These are phyloP conservation scores for Neurospora sp. DNA, from an alignment of 495 filamentous ascomycete genomes.

Conservation along the genomic window DNA sequence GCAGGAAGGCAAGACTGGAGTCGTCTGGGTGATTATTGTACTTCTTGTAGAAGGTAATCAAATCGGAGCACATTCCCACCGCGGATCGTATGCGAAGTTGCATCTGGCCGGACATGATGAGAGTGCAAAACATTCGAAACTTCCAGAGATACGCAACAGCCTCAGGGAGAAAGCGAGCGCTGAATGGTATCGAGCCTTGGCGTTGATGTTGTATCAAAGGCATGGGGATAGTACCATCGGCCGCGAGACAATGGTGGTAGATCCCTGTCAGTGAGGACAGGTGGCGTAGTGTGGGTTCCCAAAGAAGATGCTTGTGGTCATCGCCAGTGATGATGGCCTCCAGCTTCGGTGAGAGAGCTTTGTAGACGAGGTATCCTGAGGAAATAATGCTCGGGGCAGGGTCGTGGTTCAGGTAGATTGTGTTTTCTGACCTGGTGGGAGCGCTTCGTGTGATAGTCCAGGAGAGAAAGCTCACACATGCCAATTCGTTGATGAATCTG, in stretches of 20 bases:
- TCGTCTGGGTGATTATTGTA: conserved; percentile 33
- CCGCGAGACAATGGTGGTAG: conserved; percentile 31
- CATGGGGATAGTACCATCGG: conserved; percentile 21
- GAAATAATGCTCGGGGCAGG: conserved; percentile 17
- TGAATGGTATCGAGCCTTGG: conserved; percentile 18
- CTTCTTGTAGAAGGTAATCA: conserved; percentile 52
- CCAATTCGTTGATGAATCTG: conserved; percentile 33
- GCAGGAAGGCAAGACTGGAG: conserved; percentile 39
- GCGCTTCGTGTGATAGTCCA: conserved; percentile 19
- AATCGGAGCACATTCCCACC: conserved; percentile 55
- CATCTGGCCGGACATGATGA: conserved; percentile 78
- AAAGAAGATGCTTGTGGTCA: conserved; percentile 34
- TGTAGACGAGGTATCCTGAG: conserved; percentile 31
- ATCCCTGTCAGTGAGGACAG: conserved; percentile 28
- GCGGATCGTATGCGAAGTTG: conserved; percentile 72
- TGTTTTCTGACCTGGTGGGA: conserved; percentile 7
- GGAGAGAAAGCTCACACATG: conserved; percentile 23
- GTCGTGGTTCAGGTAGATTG: conserved; percentile 9
- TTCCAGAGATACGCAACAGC: conserved; percentile 59
- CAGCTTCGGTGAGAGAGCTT: conserved; percentile 28
- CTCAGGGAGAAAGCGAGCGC: conserved; percentile 18
- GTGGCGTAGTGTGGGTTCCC: conserved; percentile 32
- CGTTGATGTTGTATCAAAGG: conserved; percentile 25
- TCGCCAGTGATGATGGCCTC: conserved; percentile 34
- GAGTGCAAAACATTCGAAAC: conserved; percentile 55